phyloP scores from a whole-genome alignment of 352 stramenopile genomes.

The Pythium coloratum region DNA sequence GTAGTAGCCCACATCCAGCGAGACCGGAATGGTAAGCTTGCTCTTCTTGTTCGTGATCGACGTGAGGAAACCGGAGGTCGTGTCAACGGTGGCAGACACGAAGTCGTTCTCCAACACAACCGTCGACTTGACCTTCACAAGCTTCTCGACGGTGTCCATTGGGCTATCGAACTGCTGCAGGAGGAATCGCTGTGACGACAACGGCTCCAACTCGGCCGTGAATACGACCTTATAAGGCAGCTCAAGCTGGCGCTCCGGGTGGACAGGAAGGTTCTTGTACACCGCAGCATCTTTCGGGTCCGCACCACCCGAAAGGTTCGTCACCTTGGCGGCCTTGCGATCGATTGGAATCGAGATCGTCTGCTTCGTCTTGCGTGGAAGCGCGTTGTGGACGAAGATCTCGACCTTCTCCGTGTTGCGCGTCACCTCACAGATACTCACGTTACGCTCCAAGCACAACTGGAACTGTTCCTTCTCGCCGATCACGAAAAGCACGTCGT shows the following conservation, averaged over 20 bases:
- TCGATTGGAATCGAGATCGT: slow-evolving; percentile 63
- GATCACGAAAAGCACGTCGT: slow-evolving; percentile 74
- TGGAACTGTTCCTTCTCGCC: slow-evolving; percentile 63
- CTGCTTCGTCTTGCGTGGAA: slow-evolving; percentile 56
- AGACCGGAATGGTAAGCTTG: slow-evolving; percentile 57
- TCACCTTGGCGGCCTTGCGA: slow-evolving; percentile 42
- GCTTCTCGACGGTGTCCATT: slow-evolving; percentile 9
- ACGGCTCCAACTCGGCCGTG: slow-evolving; percentile 53
- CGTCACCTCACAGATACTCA: slow-evolving; percentile 88
- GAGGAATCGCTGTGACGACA: slow-evolving; percentile 51
- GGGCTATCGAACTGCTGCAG: slow-evolving; percentile 43
- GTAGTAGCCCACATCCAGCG: slow-evolving; percentile 62
- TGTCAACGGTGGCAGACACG: slow-evolving; percentile 53
- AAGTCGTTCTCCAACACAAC: slow-evolving; percentile 66
- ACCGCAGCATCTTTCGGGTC: slow-evolving; percentile 45
- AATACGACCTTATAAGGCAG: slow-evolving; percentile 72
- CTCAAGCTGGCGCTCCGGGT: slow-evolving; percentile 45
- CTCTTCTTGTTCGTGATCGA: slow-evolving; percentile 74
- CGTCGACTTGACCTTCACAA: neutral
- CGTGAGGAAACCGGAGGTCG: slow-evolving; percentile 48
- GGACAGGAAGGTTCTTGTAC: slow-evolving; percentile 54
- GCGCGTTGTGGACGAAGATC: slow-evolving; percentile 69
- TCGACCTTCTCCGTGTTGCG: slow-evolving; percentile 67
- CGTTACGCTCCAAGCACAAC: slow-evolving; percentile 86
- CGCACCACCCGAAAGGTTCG: slow-evolving; percentile 36